Base-by-base conservation (phyloP, 1,284 basidiomycete genomes). In the Neotropicomus parvogracilis region DNA sequence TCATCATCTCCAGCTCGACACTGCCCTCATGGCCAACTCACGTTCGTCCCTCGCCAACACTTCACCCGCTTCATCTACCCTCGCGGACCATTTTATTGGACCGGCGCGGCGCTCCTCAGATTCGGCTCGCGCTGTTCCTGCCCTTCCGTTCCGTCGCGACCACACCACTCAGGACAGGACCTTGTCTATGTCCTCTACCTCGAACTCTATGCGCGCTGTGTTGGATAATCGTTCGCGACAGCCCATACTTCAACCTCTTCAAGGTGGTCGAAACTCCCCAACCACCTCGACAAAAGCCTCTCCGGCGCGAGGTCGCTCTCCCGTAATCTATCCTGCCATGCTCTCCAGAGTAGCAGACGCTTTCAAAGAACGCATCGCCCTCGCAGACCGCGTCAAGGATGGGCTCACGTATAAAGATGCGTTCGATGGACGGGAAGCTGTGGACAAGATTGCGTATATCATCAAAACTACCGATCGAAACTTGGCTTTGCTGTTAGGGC, bases 381-480 rank as follows among this genome's bases (percentile, higher is more conserved):
- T 94, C 21, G 65, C 78, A 10, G 95, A 98, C 66, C 79, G 88
- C 34, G 72, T 88, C 65, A 99, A 99, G 68, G 94, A 99, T 63
- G 95, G 93, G 0, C 79, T 99, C 56, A 91, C 92, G 5, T 99
- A 99, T 74, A 93, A 90, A 60, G 91, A 95, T 60, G 83, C 93
- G 2, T 99, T 99, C 61, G 95, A 98, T 65, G 97, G 97, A 2
- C 84, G 93, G 14, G 91, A 97, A 62, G 97, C 97, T 0, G 95
- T 99, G 26, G 91, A 95, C 69, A 89, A 91, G 69, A 91, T 99
- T 57, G 88, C 92, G 16, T 92, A 95, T 63, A 95, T 99, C 68
- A 97, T 98, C 77, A 95, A 95, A 70, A 99, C 95, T 3, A 93
- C 92, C 6, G 97, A 99, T 70, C 81, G 97, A 16, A 98, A 97